Percentiles rank a stretch among this genome's conserved stretches.
Conservation (phyloP, 768 basidiomycete species). For the Suillus subalutaceus region DNA sequence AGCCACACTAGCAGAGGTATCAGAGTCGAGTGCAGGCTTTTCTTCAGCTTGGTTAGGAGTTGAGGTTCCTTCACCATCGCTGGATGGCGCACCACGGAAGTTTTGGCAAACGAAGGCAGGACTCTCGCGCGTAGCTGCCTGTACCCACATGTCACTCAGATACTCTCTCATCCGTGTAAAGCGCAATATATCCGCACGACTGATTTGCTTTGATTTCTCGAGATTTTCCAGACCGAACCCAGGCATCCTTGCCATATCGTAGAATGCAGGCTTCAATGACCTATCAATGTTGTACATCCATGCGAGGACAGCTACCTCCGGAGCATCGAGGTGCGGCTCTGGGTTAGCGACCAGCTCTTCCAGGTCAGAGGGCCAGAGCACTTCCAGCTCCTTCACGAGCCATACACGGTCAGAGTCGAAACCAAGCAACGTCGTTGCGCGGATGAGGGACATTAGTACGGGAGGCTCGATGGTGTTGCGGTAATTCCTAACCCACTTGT, state of each 20-base stretch:
- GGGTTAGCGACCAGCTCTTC: too few species aligned
- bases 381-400: too few species aligned
- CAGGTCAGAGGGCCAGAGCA: too few species aligned
- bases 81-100: not conserved
- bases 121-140: not conserved
- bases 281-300: conserved; percentile 26
- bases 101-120: not conserved
- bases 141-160: not conserved
- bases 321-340: conserved; percentile 24
- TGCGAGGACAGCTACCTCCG: conserved; percentile 35
- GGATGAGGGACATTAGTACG: too few species aligned
- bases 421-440: too few species aligned
- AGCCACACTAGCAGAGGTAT: too few species aligned
- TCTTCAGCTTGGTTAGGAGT: too few species aligned
- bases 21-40: too few species aligned
- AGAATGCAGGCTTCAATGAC: conserved; percentile 40
- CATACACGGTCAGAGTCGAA: too few species aligned
- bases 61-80: not conserved
- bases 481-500: too few species aligned
- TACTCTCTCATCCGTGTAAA: conserved; percentile 24
- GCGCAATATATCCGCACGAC: not conserved
- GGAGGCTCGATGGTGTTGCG: too few species aligned
- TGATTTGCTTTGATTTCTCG: not conserved
- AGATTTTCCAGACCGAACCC: conserved; percentile 22
- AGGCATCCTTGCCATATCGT: conserved; percentile 36